These are phyloP conservation scores for Aureococcus anophagefferens DNA, from an alignment of 108 stramenopile species.

Conservation along the genomic window DNA sequence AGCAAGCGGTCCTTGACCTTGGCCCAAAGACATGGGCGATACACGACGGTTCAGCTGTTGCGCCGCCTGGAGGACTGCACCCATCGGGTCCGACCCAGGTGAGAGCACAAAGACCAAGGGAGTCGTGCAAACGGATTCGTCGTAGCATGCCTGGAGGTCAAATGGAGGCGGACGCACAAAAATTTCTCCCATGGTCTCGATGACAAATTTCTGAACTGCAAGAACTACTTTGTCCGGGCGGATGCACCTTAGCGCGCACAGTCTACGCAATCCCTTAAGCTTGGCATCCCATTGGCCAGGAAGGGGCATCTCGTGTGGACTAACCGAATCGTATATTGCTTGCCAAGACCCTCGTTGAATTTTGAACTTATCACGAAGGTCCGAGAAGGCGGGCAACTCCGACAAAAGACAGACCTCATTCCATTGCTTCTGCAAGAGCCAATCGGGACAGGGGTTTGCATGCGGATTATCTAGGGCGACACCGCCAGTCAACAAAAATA, in stretches of 20 bases:
- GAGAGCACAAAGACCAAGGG: conserved; percentile 55
- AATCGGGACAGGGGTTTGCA: not conserved
- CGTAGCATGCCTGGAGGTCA: conserved; percentile 46
- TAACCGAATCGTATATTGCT: not conserved
- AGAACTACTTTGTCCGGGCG: conserved; percentile 48
- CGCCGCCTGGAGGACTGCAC: conserved; percentile 40
- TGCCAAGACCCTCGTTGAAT: not conserved
- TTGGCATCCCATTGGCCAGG: conserved; percentile 27
- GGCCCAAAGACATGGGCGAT: conserved; percentile 40
- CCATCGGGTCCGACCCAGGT: conserved; percentile 52
- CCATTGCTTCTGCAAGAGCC: not conserved
- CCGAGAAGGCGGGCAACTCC: conserved; percentile 17
- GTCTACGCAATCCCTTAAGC: conserved; percentile 24
- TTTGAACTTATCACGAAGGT: not conserved
- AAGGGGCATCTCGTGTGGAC: conserved; percentile 30
- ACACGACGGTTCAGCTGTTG: not conserved
- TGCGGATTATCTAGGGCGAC: conserved; percentile 19
- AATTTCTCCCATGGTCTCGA: conserved; percentile 28
- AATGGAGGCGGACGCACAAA: conserved; percentile 54
- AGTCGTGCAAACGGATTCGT: conserved; percentile 31
- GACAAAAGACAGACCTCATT: conserved; percentile 6
- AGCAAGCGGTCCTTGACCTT: conserved; percentile 50
- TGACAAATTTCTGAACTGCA: conserved; percentile 45
- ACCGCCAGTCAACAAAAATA: conserved; percentile 48
- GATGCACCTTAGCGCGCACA: conserved; percentile 41